Base-by-base conservation (phyloP, 2,329 filamentous ascomycete genomes). In the Cladosporium oxysporum region DNA sequence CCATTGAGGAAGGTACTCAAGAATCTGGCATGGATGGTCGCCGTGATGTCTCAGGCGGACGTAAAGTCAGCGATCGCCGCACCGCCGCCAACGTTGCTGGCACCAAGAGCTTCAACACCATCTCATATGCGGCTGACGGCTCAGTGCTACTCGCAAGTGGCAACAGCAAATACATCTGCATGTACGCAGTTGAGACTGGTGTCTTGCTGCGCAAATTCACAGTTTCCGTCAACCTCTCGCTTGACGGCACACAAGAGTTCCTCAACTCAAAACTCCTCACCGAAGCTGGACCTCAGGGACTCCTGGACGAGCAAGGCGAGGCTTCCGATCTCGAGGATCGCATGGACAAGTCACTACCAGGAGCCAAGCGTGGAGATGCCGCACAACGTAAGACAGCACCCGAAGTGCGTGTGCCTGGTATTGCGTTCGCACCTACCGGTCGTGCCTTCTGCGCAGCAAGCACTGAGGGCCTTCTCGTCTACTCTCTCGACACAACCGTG, bases 141-240 rank as follows among this genome's bases (percentile, higher is more conserved):
- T 91, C 88, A 68, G 97, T 95, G 73, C 83, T 99, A 12, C 83
- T 99, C 49, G 95, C 94, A 0, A 93, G 88, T 58, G 95, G 95
- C 35, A 97, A 95, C 83, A 97, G 93, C 88, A 99, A 99, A 81
- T 97, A 96, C 78, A 97, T 99, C 62, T 98, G 95, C 76, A 79
- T 99, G 66, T 99, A 99, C 80, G 94, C 96, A n/a, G 92, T 96
- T 35, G 88, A 89, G 66, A 96, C 94, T 0, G 93, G 95, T 77
- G 92, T 95, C 0, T 82, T 99, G 12, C 83, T 98, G 65, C 97
- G 96, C 78, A 97, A 97, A 76, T 99, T 91, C 76, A 97, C 94
- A 1, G 93, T 98, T 73, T 96, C 92, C 72, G 87, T 97, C 74
- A 99, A 99, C 78, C 83, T 97, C n/a, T 96, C 93, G 1, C 83